These are phyloP conservation scores for Tolypocladium capitatum DNA, from an alignment of 2,329 filamentous ascomycete genomes.

Conservation along the genomic window DNA sequence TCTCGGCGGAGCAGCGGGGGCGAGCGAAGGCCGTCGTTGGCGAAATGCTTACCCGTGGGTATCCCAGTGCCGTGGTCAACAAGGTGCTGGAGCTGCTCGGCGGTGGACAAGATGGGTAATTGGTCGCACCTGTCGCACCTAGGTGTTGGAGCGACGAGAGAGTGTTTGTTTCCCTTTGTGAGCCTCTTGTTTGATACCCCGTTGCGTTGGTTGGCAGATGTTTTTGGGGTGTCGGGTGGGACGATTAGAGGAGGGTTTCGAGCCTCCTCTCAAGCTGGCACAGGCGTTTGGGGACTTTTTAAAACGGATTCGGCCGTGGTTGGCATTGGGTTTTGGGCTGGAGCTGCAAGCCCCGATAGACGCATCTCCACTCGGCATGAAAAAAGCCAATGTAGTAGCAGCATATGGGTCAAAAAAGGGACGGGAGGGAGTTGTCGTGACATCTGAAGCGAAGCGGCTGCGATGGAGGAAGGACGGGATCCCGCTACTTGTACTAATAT, in stretches of 20 bases:
- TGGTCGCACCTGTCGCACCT: conserved; percentile 1
- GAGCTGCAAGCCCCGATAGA: conserved; percentile 24
- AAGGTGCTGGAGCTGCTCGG: conserved; percentile 88
- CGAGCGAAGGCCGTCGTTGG: conserved; percentile 66
- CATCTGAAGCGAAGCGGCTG: conserved; percentile 5
- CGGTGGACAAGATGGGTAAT: conserved; percentile 28
- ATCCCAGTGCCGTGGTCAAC: conserved; percentile 80
- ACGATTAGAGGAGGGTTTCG: conserved; percentile 4
- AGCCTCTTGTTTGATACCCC: conserved; percentile 13
- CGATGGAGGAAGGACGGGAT: conserved; percentile 12
- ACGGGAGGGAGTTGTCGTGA: not conserved
- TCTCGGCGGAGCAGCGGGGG: conserved; percentile 68
- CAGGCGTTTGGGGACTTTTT: conserved; percentile 13
- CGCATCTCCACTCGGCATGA: conserved; percentile 36
- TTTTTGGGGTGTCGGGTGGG: conserved; percentile 8
- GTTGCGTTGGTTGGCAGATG: conserved; percentile 6
- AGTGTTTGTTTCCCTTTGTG: conserved; percentile 3
- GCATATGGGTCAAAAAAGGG: conserved; percentile 11
- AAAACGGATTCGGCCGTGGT: conserved; percentile 11
- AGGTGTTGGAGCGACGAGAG: conserved; percentile 10
- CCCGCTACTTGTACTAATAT: conserved; percentile 20
- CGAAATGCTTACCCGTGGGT: conserved; percentile 84
- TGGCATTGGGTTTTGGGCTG: conserved; percentile 9
- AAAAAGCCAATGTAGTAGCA: conserved; percentile 16
- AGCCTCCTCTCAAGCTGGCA: conserved; percentile 5